Evolutionary conservation across 176 grass and related monocot species (phyloP), one percentile per base, ranked within the genome.

Genomic region (Raddia guianensis): DNA sequence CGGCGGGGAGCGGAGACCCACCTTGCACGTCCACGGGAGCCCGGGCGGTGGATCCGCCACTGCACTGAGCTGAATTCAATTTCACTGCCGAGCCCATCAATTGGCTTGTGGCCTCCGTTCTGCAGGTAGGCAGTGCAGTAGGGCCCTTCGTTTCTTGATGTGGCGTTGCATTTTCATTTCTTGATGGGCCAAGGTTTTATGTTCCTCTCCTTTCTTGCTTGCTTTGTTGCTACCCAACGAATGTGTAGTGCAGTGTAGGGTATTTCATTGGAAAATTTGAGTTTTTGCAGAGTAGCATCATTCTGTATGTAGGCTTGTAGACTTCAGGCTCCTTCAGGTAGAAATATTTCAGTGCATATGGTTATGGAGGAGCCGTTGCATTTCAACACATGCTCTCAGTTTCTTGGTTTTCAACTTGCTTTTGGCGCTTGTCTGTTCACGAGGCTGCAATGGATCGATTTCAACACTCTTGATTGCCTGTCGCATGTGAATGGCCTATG

Each of bases 151-250:
- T 78, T 80, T 74, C 45, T 78, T 63, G 79, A 78, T 78, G 79
- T 27, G 27, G 27, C 27, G 27, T 27, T 27, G 27, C 27, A 27
- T 27, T 27, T 82, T 73, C 51, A 78, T 78, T 80, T 74, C 45
- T 78, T 63, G 79, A 78, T 78, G 79, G 70, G 63, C 78, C 66
- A 66, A 73, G 78, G 78, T 73, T 78, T 15, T 53, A 84, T 84
- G 27, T 27, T 27, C 27, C 27, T 27, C 1, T 80, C 87, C n/a
- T 80, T 35, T 48, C 63, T 80, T 79, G 80, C 70, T 21, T 84
- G 51, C 52, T 74, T 80, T 72, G n/a, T 66, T 82, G 78, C 82
- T 86, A 82, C 68, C 48, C 13, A 70, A 78, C 79, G 86, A 78
- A 85, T 85, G 49, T 77, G 56, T 43, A 75, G 44, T 68, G 69